A percentile compares a stretch with the other conserved stretches of the same genome.
Evolutionary conservation across 768 basidiomycete species (phyloP).

Genomic region (Collybia mongolica): DNA sequence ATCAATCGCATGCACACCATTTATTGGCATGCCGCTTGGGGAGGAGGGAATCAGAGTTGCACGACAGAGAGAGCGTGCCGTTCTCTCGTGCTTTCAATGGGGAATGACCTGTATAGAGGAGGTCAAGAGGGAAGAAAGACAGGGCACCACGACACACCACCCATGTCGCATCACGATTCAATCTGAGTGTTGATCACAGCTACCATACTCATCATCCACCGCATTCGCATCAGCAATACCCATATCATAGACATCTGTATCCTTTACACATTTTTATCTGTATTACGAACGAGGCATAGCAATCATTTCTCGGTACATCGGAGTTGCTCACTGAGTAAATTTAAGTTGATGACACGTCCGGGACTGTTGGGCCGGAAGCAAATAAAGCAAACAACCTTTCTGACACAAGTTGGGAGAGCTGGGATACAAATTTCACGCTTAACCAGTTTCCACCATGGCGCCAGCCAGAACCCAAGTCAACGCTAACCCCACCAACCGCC

Average conservation of each 20-base stretch:
- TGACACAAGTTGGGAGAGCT: not conserved
- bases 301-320: not conserved
- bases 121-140: conserved; percentile 1
- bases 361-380: not conserved
- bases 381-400: not conserved
- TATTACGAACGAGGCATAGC: conserved; percentile 6
- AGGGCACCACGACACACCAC: not conserved
- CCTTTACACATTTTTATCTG: conserved; percentile 8
- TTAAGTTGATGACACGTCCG: not conserved
- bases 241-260: conserved; percentile 16
- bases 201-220: not conserved
- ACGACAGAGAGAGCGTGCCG: not conserved
- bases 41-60: not conserved
- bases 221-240: conserved; percentile 4
- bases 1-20: not conserved
- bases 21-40: not conserved
- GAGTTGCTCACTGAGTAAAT: not conserved
- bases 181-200: conserved; percentile 15
- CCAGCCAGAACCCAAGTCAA: conserved; percentile 27
- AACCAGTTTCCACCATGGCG: conserved; percentile 24
- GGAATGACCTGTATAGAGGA: conserved; percentile 4
- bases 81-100: not conserved
- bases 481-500: conserved; percentile 23
- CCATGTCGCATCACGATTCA: conserved; percentile 1
- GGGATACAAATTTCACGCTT: no score